Percentiles rank a stretch among this genome's conserved stretches.
These are phyloP conservation scores for Cyberlindnera meyerae DNA, from an alignment of 805 yeast genomes.

Conservation along the genomic window DNA sequence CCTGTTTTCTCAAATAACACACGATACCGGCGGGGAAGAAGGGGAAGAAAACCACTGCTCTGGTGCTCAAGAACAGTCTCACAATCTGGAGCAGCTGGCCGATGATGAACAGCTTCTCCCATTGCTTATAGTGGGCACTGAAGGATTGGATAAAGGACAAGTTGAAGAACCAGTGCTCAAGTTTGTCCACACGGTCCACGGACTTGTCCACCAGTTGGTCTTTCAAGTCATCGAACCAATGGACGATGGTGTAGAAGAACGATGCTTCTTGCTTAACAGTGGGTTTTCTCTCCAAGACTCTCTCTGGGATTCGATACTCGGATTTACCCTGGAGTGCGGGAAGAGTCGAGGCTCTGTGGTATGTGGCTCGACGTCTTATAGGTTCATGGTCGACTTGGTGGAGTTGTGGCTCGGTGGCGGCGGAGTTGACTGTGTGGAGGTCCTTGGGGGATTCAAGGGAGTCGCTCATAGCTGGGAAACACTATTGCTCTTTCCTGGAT, in stretches of 20 bases:
- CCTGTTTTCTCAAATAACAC: slow-evolving; percentile 10
- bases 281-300: slow-evolving; percentile 9
- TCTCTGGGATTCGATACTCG: slow-evolving; percentile 11
- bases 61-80: slow-evolving; percentile 17
- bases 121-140: slow-evolving; percentile 5
- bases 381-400: slow-evolving; percentile 6
- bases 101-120: slow-evolving; percentile 14
- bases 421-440: slow-evolving; percentile 3
- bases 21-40: slow-evolving; percentile 23
- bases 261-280: slow-evolving; percentile 20
- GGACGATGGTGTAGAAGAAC: slow-evolving; percentile 15
- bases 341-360: slow-evolving; percentile 15
- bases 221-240: slow-evolving; percentile 14
- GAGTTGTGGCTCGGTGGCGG: slow-evolving; percentile 13
- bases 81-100: slow-evolving; percentile 17
- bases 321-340: slow-evolving; percentile 5
- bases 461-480: too few relatives aligned
- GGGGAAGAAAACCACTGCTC: slow-evolving; percentile 17
- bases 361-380: slow-evolving; percentile 9
- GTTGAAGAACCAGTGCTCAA: slow-evolving; percentile 15
- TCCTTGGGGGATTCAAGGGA: not conserved
- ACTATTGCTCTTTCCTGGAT: too few relatives aligned
- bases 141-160: slow-evolving; percentile 7
- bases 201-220: slow-evolving; percentile 17
- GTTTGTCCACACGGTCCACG: slow-evolving; percentile 12